phyloP scores from a whole-genome alignment of 345 rosid species.

The Chamaenerion angustifolium region DNA sequence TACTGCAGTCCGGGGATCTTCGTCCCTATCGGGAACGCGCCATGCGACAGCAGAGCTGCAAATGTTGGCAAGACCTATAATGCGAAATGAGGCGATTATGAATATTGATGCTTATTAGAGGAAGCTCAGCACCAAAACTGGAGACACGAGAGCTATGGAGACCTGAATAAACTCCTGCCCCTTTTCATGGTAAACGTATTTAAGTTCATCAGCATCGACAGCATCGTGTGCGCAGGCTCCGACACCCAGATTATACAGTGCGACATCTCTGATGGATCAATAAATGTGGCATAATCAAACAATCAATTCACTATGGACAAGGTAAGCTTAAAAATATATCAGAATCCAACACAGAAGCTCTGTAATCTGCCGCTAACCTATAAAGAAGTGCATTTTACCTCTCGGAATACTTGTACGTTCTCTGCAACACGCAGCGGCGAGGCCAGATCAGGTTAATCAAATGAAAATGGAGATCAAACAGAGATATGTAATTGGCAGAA shows the following conservation, averaged over 20 bases:
- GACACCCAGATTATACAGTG: constrained; percentile 66
- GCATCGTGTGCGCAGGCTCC: constrained; percentile 75
- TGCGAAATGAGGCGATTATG: neutral
- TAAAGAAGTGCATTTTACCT: constrained; percentile 22
- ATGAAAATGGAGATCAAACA: neutral
- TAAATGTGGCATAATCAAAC: neutral
- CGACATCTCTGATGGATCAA: constrained; percentile 44
- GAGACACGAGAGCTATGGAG: neutral
- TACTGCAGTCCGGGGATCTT: constrained; percentile 51
- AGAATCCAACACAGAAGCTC: neutral
- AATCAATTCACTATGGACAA: neutral
- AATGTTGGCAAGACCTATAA: constrained; percentile 79
- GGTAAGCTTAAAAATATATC: too few species aligned
- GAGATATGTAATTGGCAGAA: neutral
- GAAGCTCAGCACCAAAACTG: neutral
- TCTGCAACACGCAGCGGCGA: constrained; percentile 17
- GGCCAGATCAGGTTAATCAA: neutral
- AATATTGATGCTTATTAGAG: neutral
- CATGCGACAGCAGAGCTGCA: constrained; percentile 40
- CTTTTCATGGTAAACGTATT: constrained; percentile 53
- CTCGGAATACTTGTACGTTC: constrained; percentile 33
- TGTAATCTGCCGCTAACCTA: too few species aligned
- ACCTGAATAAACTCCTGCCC: constrained; percentile 71
- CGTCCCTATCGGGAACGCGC: constrained; percentile 12
- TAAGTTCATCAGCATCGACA: constrained; percentile 56